Conservation (phyloP, 306 rosid genomes). For the Cucumis melo region DNA sequence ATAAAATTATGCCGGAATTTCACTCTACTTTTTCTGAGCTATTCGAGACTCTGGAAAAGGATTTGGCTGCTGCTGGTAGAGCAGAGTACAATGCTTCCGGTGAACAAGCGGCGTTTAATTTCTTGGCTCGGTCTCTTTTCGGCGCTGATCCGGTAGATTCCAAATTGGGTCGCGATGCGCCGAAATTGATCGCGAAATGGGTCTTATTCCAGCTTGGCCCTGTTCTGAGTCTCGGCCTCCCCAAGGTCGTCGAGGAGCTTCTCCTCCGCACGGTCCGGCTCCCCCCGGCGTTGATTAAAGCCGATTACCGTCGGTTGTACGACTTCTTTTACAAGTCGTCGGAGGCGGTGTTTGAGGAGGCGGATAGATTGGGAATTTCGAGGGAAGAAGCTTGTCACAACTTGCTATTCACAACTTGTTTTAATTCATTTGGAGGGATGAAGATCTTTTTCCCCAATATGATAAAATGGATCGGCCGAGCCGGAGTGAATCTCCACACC, state of each 20-base stretch:
- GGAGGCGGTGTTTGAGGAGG: constrained; percentile 42
- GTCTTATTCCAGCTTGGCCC: constrained; percentile 53
- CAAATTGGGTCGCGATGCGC: constrained; percentile 47
- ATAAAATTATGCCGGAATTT: constrained; percentile 53
- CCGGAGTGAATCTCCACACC: constrained; percentile 48
- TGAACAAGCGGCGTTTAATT: constrained; percentile 73
- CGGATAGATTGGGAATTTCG: constrained; percentile 50
- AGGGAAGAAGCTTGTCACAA: constrained; percentile 88
- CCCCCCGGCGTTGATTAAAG: constrained; percentile 40
- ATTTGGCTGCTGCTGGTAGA: constrained; percentile 36
- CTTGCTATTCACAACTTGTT: constrained; percentile 69
- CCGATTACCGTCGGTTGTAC: constrained; percentile 53
- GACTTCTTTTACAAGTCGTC: constrained; percentile 60
- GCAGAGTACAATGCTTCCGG: constrained; percentile 28
- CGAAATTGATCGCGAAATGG: constrained; percentile 48
- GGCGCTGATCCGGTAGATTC: constrained; percentile 39
- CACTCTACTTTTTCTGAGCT: constrained; percentile 33
- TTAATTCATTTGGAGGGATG: constrained; percentile 75
- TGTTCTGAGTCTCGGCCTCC: constrained; percentile 44
- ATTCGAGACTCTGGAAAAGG: constrained; percentile 39
- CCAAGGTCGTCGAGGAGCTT: constrained; percentile 44
- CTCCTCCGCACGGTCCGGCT: constrained; percentile 42
- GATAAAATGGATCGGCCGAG: constrained; percentile 47
- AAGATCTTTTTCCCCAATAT: constrained; percentile 50
- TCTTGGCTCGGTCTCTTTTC: constrained; percentile 38